Evolutionary conservation across 2,329 filamentous ascomycete species (phyloP), one percentile per base, ranked within the genome.

Genomic region (Diaporthe sp.): DNA sequence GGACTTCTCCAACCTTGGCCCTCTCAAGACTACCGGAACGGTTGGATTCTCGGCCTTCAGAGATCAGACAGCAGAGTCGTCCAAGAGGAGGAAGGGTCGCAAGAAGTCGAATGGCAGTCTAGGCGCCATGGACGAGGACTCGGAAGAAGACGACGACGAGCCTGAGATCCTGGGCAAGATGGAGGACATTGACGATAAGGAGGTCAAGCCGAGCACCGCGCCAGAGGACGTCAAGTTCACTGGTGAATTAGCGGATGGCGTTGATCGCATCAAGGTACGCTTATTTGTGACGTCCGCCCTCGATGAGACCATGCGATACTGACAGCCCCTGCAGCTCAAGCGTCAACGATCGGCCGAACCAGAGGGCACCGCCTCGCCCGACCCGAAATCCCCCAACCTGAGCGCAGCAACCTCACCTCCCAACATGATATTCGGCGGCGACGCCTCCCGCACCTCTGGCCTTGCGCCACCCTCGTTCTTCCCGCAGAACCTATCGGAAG

Each of bases 41-140:
- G 94, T 97, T 65, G 96, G 96, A 49, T 98, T 98, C 83, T 93
- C 95, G 4, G 91, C 94, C 20, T 98, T 98, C 86, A 92, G 96
- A 72, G 95, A 97, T 78, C 88, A 89, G 74, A 89, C 91, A 55
- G 85, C 88, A 22, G 89, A 91, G 72, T 86, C 87, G 1, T 83
- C 87, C 4, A 86, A 88, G 73, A 92, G 92, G 80, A 88, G 88
- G 75, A 93, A 92, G 82, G 84, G 87, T 3, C 86, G 88, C 76
- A 92, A 91, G 86, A 90, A 88, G 80, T 93, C 90, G 75, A 92
- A 91, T 58, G 90, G 89, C 71, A 82, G 84, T 13, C 83, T 81
- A 8, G 86, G 86, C 63, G 87, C 89, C 31, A 94, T 96, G 81
- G 87, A 88, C 4, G 88, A 90, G 83, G 94, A 97, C 79, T 96